These are phyloP conservation scores for Zymoseptoria crescenta DNA, from an alignment of 2,329 filamentous ascomycete genomes.

Conservation along the genomic window DNA sequence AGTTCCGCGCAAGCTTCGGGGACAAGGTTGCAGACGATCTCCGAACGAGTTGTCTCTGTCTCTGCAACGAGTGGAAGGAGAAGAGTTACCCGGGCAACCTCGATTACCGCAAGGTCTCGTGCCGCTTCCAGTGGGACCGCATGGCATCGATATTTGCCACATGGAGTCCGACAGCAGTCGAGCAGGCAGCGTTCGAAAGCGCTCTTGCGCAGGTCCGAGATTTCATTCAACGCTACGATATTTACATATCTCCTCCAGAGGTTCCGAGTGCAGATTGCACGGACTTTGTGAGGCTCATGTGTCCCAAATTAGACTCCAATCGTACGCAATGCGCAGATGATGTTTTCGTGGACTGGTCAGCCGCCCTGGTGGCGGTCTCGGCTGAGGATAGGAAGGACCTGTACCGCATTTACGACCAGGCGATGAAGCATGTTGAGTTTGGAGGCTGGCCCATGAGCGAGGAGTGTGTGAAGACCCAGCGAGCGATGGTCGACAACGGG, in stretches of 20 bases:
- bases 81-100: no score
- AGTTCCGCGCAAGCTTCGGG: no score
- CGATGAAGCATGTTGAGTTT: background rate
- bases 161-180: background rate
- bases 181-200: background rate
- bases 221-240: background rate
- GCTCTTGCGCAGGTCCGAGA: background rate
- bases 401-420: background rate
- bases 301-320: background rate
- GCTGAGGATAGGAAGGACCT: background rate
- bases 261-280: background rate
- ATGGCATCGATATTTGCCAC: no score
- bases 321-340: background rate
- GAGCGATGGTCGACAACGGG: background rate
- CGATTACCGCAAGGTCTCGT: no score
- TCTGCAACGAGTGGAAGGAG: no score
- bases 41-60: no score
- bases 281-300: background rate
- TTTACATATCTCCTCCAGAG: background rate
- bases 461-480: background rate
- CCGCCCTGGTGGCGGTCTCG: background rate
- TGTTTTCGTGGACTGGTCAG: background rate
- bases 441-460: background rate
- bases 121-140: no score
- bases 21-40: no score